Evolutionary conservation across 805 yeast genomes (phyloP), one percentile per base, ranked within the genome.

Genomic region (Candida xyloterini): DNA sequence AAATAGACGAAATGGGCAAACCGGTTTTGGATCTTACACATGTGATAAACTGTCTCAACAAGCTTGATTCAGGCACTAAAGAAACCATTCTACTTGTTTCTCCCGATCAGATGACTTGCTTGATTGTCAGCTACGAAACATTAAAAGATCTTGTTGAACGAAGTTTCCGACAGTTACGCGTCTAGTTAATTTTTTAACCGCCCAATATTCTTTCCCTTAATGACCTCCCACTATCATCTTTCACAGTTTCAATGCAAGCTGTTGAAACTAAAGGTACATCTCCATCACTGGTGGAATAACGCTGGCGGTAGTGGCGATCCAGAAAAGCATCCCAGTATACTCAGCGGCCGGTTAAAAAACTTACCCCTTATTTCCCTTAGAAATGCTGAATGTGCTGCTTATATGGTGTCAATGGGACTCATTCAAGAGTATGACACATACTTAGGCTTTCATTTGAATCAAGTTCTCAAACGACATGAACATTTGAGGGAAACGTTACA

Each of bases 41-140:
- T 59, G 90, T 89, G 5, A 66, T 93, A 44, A 69, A 78, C 35
- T 77, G 84, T 52, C 67, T 93, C 54, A 91, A 91, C 64, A 93
- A 91, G 62, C 68, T 93, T 48, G 99, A 93, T 57, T 95, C 91
- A 5, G 98, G 97, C 1, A 73, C 83, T 24, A 89, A 86, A 36
- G 99, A 93, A 62, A 79, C 77, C 50, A 63, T 93, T 11, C 66
- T 90, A 58, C 71, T 93, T 37, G 87, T 88, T 1, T 81, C 93
- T 24, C 76, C 83, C 9, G 96, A 90, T 59, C 95, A 88, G 57
- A 81, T 80, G 67, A 82, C 78, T 31, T 89, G 97, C 59, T 67
- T 93, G 45, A 81, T 93, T 28, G 83, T 87, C 39, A 79, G 90
- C 52, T 93, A 84, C 61, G 84, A 84, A 64, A 96, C 89, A 62